Percentiles rank a stretch among this genome's conserved stretches.
Conservation (phyloP, 805 yeast genomes). For the Kazachstania bromeliacearum region DNA sequence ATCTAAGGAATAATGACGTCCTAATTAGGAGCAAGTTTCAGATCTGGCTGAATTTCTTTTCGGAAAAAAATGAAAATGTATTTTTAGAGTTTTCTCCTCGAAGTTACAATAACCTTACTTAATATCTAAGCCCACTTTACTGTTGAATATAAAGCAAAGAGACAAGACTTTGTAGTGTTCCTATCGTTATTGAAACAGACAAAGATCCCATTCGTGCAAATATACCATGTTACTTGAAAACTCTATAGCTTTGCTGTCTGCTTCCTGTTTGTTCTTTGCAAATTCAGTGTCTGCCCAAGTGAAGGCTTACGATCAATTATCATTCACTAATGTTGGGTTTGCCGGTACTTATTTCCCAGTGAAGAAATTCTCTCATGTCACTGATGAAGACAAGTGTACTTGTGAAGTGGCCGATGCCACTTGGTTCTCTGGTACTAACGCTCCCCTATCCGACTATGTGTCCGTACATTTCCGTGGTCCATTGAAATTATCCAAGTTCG, state of each 20-base stretch:
- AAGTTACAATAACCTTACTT: too few species aligned
- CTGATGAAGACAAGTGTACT: slow-evolving; percentile 17
- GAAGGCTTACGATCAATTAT: slow-evolving; percentile 16
- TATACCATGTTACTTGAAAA: slow-evolving; percentile 1
- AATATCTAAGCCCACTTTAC: too few species aligned
- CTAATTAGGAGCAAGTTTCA: too few species aligned
- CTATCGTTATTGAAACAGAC: not conserved
- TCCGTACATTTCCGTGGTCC: slow-evolving; percentile 80
- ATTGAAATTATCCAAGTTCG: slow-evolving; percentile 48
- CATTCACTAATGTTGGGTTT: slow-evolving; percentile 27
- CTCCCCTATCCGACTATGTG: slow-evolving; percentile 57
- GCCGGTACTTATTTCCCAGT: slow-evolving; percentile 26
- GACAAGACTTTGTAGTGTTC: too few species aligned
- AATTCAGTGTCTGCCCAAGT: slow-evolving; percentile 3
- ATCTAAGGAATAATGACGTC: not conserved
- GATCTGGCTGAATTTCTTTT: too few species aligned
- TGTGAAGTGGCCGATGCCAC: slow-evolving; percentile 23
- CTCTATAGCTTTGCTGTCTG: not conserved
- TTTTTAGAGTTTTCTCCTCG: too few species aligned
- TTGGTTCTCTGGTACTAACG: slow-evolving; percentile 43
- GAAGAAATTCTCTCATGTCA: slow-evolving; percentile 18
- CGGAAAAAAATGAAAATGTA: too few species aligned
- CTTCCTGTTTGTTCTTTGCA: slow-evolving; percentile 1
- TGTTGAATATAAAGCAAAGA: too few species aligned
- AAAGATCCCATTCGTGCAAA: not conserved